A percentile compares a stretch with the other conserved stretches of the same genome.
Evolutionary conservation across 208 protist genomes (phyloP).

Genomic region (Leishmania arabica): DNA sequence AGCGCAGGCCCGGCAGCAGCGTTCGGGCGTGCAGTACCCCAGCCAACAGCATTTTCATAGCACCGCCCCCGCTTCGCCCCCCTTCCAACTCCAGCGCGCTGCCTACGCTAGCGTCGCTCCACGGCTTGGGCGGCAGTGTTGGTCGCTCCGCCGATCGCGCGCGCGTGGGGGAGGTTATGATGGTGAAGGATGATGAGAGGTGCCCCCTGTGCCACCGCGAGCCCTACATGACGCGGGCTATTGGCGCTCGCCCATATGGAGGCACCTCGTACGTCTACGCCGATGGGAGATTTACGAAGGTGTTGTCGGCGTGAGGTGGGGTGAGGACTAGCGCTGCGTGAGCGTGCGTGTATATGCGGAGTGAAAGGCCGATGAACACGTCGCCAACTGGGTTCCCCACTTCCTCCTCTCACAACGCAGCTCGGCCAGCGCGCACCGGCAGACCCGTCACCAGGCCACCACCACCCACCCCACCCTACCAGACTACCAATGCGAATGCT

Average conservation of each 20-base stretch:
- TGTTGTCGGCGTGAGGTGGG: background rate
- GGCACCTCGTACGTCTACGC: slow-evolving; percentile 69
- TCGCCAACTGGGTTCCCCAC: background rate
- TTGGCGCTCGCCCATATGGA: slow-evolving; percentile 53
- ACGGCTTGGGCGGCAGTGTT: background rate
- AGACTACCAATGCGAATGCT: background rate
- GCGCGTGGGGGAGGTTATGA: background rate
- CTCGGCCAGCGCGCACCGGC: background rate
- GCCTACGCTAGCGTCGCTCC: background rate
- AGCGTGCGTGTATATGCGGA: background rate
- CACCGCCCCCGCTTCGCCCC: background rate
- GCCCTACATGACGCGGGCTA: slow-evolving; percentile 35
- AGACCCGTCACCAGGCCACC: background rate
- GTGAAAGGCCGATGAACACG: background rate
- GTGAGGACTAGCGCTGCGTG: background rate
- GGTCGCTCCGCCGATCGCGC: background rate
- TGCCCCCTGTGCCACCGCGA: slow-evolving; percentile 70
- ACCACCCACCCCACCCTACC: too few relatives aligned
- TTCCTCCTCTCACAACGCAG: background rate
- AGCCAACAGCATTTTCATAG: background rate
- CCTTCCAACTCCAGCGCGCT: background rate
- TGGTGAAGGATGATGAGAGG: slow-evolving; percentile 12
- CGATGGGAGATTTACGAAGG: slow-evolving; percentile 38
- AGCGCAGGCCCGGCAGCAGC: background rate
- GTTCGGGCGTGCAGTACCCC: background rate